Percentiles rank a stretch among this genome's conserved stretches.
Conservation (phyloP, 345 rosid genomes). For the Salix caprea region DNA sequence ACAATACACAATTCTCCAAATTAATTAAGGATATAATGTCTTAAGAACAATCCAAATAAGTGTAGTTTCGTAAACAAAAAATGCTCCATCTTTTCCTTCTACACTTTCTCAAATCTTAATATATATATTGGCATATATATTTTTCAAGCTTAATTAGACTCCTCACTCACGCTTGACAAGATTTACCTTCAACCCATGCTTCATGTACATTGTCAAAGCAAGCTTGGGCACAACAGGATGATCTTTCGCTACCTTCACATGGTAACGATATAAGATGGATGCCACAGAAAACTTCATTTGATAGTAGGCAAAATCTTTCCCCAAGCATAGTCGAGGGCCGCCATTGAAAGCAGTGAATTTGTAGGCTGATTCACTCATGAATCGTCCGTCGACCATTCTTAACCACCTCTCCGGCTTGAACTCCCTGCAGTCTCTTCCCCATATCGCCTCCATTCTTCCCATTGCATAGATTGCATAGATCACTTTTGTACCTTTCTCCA, state of each 20-base stretch:
- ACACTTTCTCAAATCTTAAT: background rate
- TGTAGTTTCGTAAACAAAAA: background rate
- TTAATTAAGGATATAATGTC: too few species aligned
- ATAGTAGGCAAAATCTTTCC: slow-evolving; percentile 90
- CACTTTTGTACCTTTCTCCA: slow-evolving; percentile 84
- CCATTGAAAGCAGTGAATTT: slow-evolving; percentile 91
- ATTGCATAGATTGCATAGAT: slow-evolving; percentile 83
- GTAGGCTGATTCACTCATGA: slow-evolving; percentile 84
- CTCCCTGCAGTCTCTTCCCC: slow-evolving; percentile 83
- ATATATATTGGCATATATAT: too few species aligned
- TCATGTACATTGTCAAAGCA: slow-evolving; percentile 95
- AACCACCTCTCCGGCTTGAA: slow-evolving; percentile 94
- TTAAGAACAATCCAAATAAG: background rate
- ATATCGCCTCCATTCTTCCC: slow-evolving; percentile 91
- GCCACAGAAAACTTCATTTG: slow-evolving; percentile 85
- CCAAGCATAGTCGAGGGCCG: slow-evolving; percentile 86
- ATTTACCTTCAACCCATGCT: slow-evolving; percentile 58
- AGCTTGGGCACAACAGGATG: slow-evolving; percentile 65
- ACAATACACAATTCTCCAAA: background rate
- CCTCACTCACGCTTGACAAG: slow-evolving; percentile 31
- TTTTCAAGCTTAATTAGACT: background rate
- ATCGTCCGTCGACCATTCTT: slow-evolving; percentile 50
- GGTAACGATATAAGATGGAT: slow-evolving; percentile 59
- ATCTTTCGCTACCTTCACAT: slow-evolving; percentile 47
- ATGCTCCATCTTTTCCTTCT: background rate